Evolutionary conservation across 2,329 filamentous ascomycete genomes (phyloP).

Genomic region (Xylariales sp.): DNA sequence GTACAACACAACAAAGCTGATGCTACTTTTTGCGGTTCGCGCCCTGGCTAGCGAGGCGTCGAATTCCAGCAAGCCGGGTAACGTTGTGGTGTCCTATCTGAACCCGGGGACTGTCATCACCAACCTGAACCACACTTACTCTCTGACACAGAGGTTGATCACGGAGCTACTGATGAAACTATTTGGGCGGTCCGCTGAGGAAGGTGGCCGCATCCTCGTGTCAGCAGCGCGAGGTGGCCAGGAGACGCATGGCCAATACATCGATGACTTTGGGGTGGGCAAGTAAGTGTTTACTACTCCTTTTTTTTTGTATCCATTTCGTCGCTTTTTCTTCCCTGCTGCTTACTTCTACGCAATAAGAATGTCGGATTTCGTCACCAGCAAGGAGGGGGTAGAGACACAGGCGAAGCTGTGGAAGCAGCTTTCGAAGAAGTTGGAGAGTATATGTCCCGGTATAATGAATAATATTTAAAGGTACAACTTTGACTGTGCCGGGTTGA

Average conservation of each 20-base stretch:
- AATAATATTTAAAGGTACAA: no score
- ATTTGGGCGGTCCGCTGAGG: conserved; percentile 30
- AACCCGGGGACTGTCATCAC: conserved; percentile 37
- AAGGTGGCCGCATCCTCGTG: conserved; percentile 32
- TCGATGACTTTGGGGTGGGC: conserved; percentile 26
- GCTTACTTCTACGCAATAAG: no score
- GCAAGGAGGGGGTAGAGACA: conserved; percentile 28
- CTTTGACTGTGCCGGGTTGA: no score
- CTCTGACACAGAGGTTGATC: background rate
- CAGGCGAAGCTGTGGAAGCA: conserved; percentile 35
- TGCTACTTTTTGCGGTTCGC: conserved; percentile 23
- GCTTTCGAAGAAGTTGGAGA: conserved; percentile 35
- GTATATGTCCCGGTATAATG: conserved; percentile 31
- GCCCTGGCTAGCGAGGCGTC: conserved; percentile 26
- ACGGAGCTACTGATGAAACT: conserved; percentile 8
- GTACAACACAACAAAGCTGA: conserved; percentile 29
- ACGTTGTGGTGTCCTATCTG: conserved; percentile 31
- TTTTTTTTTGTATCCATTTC: background rate
- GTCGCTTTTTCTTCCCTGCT: no score
- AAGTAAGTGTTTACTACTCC: conserved; percentile 1
- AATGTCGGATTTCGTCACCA: conserved; percentile 25
- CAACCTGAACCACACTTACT: conserved; percentile 6
- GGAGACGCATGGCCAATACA: conserved; percentile 34
- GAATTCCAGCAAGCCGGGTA: conserved; percentile 19
- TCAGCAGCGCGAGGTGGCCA: conserved; percentile 28